Evolutionary conservation across 176 grass and related monocot species (phyloP).

Genomic region (Poa annua): DNA sequence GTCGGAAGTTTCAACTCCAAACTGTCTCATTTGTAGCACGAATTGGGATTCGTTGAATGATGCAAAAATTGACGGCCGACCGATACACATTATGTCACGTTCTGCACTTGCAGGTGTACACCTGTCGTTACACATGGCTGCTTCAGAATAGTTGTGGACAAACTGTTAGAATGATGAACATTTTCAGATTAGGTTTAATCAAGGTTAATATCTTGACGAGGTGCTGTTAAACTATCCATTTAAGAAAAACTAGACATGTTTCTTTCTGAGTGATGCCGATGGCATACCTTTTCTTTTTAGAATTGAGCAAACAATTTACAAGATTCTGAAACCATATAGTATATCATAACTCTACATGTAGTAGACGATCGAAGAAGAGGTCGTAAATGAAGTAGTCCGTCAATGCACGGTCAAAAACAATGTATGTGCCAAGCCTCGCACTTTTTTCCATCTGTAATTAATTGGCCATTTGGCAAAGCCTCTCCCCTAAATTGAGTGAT

Average conservation of each 20-base stretch:
- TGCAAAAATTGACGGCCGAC: not conserved
- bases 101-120: not conserved
- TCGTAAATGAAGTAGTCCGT: no score
- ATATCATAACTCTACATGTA: no score
- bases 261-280: no score
- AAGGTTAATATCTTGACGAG: not conserved
- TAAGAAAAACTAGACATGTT: not conserved
- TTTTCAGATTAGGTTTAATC: not conserved
- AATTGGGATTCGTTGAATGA: not conserved
- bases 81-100: not conserved
- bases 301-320: no score
- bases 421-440: no score
- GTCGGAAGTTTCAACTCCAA: not conserved
- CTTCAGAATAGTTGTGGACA: not conserved
- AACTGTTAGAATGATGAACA: not conserved
- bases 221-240: not conserved
- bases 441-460: no score
- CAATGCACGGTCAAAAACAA: no score
- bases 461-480: no score
- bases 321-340: no score
- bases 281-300: no score
- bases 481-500: no score
- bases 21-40: slow-evolving; percentile 22
- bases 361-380: no score
- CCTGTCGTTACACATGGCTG: not conserved